These are phyloP conservation scores for Talaromyces trachyspermus DNA, from an alignment of 495 filamentous ascomycete species.

Conservation along the genomic window DNA sequence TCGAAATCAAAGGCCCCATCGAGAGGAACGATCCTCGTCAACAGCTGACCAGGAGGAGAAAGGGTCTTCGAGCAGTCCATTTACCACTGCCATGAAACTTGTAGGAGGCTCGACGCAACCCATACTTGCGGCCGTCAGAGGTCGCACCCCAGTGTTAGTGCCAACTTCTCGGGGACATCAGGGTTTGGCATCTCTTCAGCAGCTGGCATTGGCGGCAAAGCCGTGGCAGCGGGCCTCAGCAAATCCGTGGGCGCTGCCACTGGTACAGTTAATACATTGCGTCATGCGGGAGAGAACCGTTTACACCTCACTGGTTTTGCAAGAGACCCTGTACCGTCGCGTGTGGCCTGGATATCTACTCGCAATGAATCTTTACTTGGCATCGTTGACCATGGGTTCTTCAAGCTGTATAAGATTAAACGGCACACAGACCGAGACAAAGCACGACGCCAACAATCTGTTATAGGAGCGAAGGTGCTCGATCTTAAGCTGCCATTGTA, in stretches of 20 bases:
- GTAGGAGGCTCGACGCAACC: constrained; percentile 51
- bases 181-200: constrained; percentile 53
- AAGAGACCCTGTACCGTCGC: constrained; percentile 31
- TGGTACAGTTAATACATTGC: constrained; percentile 68
- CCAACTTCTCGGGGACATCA: constrained; percentile 37
- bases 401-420: constrained; percentile 62
- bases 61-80: constrained; percentile 47
- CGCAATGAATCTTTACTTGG: constrained; percentile 32
- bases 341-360: constrained; percentile 33
- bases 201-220: constrained; percentile 65
- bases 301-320: constrained; percentile 59
- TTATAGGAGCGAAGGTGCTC: constrained; percentile 49
- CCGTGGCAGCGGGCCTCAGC: constrained; percentile 73
- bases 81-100: constrained; percentile 57
- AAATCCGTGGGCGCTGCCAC: constrained; percentile 77
- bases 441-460: constrained; percentile 41
- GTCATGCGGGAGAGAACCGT: constrained; percentile 78
- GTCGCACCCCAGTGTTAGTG: constrained; percentile 42
- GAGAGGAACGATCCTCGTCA: constrained; percentile 15
- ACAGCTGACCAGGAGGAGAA: constrained; percentile 37
- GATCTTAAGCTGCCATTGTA: constrained; percentile 57
- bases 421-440: constrained; percentile 33
- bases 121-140: constrained; percentile 48
- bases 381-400: constrained; percentile 31
- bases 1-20: constrained; percentile 28